Evolutionary conservation across 148 eudicot species (phyloP).

Genomic region (Rhododendron vialii): DNA sequence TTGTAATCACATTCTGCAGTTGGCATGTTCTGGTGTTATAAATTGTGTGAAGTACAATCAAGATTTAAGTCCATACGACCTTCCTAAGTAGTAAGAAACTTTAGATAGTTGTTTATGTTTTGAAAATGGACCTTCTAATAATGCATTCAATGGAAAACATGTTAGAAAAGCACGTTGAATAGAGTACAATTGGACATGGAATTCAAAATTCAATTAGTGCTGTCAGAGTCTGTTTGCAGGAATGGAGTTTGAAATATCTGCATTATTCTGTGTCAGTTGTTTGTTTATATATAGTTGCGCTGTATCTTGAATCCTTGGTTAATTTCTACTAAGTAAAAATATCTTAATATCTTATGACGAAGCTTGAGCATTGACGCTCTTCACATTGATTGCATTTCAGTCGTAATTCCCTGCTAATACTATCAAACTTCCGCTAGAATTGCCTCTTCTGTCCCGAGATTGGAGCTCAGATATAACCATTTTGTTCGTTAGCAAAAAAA

Average conservation of each 20-base stretch:
- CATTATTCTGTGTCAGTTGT: background rate
- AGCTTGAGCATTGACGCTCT: background rate
- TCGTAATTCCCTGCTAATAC: background rate
- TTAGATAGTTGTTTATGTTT: background rate
- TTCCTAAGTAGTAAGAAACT: background rate
- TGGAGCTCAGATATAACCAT: background rate
- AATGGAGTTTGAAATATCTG: background rate
- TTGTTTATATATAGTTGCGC: background rate
- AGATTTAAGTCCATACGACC: background rate
- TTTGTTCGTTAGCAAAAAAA: background rate
- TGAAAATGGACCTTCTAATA: background rate
- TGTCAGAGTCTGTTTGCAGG: background rate
- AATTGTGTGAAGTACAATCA: background rate
- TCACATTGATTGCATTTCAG: background rate
- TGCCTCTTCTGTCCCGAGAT: background rate
- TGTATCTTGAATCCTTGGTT: background rate
- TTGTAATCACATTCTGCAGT: background rate
- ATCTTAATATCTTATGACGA: background rate
- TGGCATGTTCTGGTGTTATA: background rate
- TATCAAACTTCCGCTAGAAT: background rate
- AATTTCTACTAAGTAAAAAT: background rate
- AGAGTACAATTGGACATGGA: background rate
- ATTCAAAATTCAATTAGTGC: background rate
- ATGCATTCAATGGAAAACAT: background rate
- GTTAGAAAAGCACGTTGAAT: background rate